Evolutionary conservation across 2,329 filamentous ascomycete species (phyloP).

Genomic region (Achaetomium macrosporum): DNA sequence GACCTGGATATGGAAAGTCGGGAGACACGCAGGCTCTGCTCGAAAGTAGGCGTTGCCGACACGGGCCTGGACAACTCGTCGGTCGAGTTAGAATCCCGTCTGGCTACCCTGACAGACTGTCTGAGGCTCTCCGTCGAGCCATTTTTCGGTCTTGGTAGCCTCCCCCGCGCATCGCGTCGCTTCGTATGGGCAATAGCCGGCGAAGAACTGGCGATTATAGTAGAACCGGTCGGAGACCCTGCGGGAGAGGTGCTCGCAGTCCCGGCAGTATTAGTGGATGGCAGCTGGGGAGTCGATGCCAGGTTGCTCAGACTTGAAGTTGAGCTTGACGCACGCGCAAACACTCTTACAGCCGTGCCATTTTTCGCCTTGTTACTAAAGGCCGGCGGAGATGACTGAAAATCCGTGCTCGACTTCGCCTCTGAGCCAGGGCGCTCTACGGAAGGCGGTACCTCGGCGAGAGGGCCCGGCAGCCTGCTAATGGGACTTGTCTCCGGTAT

Average conservation of each 20-base stretch:
- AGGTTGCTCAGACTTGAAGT: conserved; percentile 38
- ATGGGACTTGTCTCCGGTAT: conserved; percentile 31
- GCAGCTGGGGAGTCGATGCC: conserved; percentile 35
- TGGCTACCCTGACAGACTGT: conserved; percentile 25
- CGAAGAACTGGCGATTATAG: conserved; percentile 27
- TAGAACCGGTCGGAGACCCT: conserved; percentile 15
- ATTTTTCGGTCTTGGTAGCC: conserved; percentile 25
- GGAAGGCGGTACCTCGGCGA: background rate
- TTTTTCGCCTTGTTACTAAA: conserved; percentile 19
- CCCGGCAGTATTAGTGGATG: conserved; percentile 33
- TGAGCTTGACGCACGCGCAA: conserved; percentile 14
- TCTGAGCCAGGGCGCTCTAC: background rate
- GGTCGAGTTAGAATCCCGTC: conserved; percentile 33
- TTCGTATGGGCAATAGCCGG: conserved; percentile 30
- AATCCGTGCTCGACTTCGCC: conserved; percentile 7
- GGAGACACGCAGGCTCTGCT: conserved; percentile 32
- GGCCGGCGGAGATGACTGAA: conserved; percentile 25
- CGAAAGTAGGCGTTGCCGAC: conserved; percentile 31
- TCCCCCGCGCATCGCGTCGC: conserved; percentile 24
- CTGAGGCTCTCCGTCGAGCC: conserved; percentile 24
- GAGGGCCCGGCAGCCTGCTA: conserved; percentile 2
- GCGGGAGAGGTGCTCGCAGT: conserved; percentile 30
- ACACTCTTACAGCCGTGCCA: background rate
- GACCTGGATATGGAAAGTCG: conserved; percentile 23
- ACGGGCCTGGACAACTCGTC: conserved; percentile 44